phyloP scores from a whole-genome alignment of 2,329 filamentous ascomycete species.

The Sporothrix phasma region DNA sequence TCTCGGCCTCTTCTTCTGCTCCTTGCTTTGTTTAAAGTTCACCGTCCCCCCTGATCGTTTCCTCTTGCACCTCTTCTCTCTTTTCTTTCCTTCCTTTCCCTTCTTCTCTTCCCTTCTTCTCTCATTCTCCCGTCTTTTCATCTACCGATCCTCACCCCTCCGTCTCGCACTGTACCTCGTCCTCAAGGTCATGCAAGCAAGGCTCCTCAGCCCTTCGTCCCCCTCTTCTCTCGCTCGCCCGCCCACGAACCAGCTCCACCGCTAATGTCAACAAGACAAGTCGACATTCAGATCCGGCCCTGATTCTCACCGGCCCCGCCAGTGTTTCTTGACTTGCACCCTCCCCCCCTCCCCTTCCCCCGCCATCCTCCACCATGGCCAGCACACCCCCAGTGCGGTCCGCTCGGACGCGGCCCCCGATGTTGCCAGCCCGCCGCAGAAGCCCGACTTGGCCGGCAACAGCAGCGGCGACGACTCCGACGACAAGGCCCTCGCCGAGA shows the following conservation, averaged over 20 bases:
- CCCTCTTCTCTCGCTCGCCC: neutral
- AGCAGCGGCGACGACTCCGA: conserved; percentile 20
- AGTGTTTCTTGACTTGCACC: neutral
- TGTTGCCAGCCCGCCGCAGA: neutral
- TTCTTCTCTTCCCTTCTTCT: neutral
- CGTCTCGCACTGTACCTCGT: neutral
- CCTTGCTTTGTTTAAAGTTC: conserved; percentile 6
- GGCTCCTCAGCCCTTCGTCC: neutral
- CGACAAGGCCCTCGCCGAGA: conserved; percentile 28
- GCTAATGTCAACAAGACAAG: neutral
- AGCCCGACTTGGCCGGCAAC: neutral
- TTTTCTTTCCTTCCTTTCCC: neutral
- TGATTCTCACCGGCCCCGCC: neutral
- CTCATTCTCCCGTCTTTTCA: neutral
- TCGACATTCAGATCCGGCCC: neutral
- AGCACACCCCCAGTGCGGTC: neutral
- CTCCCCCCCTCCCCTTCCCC: neutral
- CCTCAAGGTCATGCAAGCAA: neutral
- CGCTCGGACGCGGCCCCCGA: neutral
- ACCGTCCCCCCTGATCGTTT: conserved; percentile 4
- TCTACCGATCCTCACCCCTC: neutral
- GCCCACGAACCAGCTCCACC: neutral
- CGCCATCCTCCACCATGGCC: neutral
- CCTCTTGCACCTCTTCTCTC: neutral
- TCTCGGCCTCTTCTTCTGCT: neutral